Base-by-base conservation (phyloP, 768 basidiomycete genomes). In the Multifurca ochricompacta region DNA sequence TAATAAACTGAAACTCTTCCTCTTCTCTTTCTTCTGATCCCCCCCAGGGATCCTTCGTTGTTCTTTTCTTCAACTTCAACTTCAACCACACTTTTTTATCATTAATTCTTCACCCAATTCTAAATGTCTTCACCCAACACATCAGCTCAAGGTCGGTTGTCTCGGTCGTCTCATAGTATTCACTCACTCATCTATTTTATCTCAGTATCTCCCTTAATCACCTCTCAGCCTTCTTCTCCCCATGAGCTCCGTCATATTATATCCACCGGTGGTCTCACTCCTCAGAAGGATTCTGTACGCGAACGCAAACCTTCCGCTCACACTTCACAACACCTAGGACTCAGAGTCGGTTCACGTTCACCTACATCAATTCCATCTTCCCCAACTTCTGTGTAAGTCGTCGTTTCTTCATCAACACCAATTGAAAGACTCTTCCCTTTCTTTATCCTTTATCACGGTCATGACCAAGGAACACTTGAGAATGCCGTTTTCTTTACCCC, bases 361-460 rank as follows among this genome's bases (percentile, higher is more conserved):
- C 84, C 86, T 1, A 74, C 72, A n/a, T 86, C 84, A 11, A 88
- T 88, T 54, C 85, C 86, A 0, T 87, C 84, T 14, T 86, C 83
- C 1, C 87, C 87, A 3, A 86, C 86, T 18, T 87, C 86, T 31
- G 79, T 87, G 83, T 86, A 74, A 56, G 83, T 70, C 52, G 59
- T 31, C 30, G 30, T 31, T 35, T 55, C 65, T 13, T 43, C 23
- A 60, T 59, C 32, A 31, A 11, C 28, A 40, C 44, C 14, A 50
- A 25, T 55, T 42, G 31, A 51, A 19, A 11, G 10, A 16, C 41
- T 44, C 11, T 34, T 19, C 27, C 44, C 27, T 47, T 19, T 46
- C 13, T 23, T 45, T 50, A 16, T 31, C 10, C 41, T 47, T 28
- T 51, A n/a, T 35, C 34, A 27, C 36, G 32, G 25, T 32, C 19